phyloP scores from a whole-genome alignment of 2,329 filamentous ascomycete genomes.

The Hypoxylon sp. region DNA sequence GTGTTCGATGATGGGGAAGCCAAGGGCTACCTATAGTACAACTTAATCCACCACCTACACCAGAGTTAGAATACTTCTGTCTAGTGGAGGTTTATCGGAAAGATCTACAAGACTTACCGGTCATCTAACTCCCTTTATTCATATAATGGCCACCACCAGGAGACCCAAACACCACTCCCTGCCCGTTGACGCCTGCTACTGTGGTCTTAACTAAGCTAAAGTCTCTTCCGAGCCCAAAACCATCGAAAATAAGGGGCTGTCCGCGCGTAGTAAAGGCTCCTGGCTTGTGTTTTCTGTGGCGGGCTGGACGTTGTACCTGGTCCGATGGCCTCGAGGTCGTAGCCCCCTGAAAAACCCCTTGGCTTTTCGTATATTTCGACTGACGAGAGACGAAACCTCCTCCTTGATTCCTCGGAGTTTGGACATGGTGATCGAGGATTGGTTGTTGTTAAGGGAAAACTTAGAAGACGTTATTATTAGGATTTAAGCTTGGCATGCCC shows the following conservation, averaged over 20 bases:
- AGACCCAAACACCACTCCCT: too few relatives aligned
- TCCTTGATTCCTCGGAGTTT: neutral
- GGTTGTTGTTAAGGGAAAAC: neutral
- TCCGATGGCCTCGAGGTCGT: neutral
- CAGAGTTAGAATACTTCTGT: neutral
- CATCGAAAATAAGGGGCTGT: neutral
- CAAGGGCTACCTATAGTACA: too few relatives aligned
- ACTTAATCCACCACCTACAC: neutral
- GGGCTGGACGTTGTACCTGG: neutral
- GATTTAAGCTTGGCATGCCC: neutral
- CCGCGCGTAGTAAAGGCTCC: neutral
- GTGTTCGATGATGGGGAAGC: neutral
- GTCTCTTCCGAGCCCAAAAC: neutral
- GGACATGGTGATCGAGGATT: neutral
- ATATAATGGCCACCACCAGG: neutral
- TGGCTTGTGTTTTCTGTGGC: neutral
- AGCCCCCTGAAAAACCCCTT: slow-evolving; percentile 2
- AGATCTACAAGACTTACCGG: neutral
- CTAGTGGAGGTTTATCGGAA: neutral
- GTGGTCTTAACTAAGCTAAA: neutral
- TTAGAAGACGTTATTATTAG: neutral
- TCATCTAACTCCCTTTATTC: neutral
- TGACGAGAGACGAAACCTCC: neutral
- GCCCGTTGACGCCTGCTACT: neutral
- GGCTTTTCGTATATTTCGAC: neutral